These are phyloP conservation scores for Vicia sativa DNA, from an alignment of 306 rosid genomes.

Conservation along the genomic window DNA sequence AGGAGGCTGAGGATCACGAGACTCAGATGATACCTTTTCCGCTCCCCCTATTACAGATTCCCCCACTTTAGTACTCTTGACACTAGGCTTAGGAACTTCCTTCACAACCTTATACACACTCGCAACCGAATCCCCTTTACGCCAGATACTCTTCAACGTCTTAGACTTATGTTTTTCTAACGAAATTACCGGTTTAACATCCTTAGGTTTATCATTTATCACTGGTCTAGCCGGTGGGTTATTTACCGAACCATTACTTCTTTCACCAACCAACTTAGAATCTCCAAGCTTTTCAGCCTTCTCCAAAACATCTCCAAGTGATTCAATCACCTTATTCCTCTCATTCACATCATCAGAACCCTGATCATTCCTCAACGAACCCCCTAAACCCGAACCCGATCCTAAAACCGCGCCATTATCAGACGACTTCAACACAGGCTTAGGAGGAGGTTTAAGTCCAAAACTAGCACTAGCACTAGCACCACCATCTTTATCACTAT, in stretches of 20 bases:
- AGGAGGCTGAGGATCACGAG: constrained; percentile 53
- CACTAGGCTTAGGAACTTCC: constrained; percentile 57
- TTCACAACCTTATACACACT: constrained; percentile 64
- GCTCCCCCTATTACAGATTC: constrained; percentile 46
- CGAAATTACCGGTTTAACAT: constrained; percentile 36
- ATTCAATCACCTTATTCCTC: constrained; percentile 79
- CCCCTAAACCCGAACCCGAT: constrained; percentile 53
- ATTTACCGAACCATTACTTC: constrained; percentile 50
- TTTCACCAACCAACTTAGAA: constrained; percentile 49
- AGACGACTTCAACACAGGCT: constrained; percentile 70
- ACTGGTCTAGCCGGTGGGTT: constrained; percentile 52
- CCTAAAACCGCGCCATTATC: constrained; percentile 47
- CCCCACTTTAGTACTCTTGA: constrained; percentile 40
- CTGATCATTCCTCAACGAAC: constrained; percentile 42
- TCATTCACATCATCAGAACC: constrained; percentile 52
- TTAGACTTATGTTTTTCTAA: constrained; percentile 51
- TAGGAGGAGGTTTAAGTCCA: constrained; percentile 84
- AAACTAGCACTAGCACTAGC: constrained; percentile 48
- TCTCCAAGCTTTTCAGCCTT: constrained; percentile 84
- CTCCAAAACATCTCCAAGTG: constrained; percentile 95
- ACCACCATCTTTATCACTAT: constrained; percentile 51
- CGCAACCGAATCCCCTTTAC: constrained; percentile 86
- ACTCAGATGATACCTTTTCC: constrained; percentile 44
- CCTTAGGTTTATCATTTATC: constrained; percentile 40
- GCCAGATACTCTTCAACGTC: constrained; percentile 92